Conservation (phyloP, 306 rosid species). For the Oxytropis ochrocephala region DNA sequence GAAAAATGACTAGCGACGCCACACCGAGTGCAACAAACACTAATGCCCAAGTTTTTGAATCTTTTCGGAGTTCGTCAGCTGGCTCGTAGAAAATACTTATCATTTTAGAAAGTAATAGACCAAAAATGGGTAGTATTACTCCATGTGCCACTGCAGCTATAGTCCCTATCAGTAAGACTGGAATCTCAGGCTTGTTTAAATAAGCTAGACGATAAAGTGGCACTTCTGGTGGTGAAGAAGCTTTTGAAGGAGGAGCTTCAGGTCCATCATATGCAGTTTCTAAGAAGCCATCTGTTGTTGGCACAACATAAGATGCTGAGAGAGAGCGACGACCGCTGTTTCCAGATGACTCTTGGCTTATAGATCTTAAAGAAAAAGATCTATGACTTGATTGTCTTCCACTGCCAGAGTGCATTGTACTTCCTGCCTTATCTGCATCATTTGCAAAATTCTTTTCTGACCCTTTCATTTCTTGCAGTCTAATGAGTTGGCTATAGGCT, state of each 20-base stretch:
- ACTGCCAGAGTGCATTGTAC: slow-evolving; percentile 33
- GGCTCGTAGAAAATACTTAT: slow-evolving; percentile 60
- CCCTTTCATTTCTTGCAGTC: slow-evolving; percentile 43
- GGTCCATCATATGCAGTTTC: slow-evolving; percentile 24
- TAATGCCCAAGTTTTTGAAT: slow-evolving; percentile 70
- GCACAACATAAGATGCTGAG: slow-evolving; percentile 17
- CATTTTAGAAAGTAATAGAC: slow-evolving; percentile 49
- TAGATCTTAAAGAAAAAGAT: slow-evolving; percentile 36
- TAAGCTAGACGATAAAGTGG: slow-evolving; percentile 59
- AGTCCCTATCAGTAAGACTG: slow-evolving; percentile 51
- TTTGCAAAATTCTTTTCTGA: slow-evolving; percentile 22
- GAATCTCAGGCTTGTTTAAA: slow-evolving; percentile 82
- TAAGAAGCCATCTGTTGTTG: slow-evolving; percentile 15
- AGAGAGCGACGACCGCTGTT: slow-evolving; percentile 36
- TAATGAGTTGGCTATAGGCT: slow-evolving; percentile 57
- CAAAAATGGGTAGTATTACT: slow-evolving; percentile 48
- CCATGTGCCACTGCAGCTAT: slow-evolving; percentile 57
- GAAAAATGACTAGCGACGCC: slow-evolving; percentile 31
- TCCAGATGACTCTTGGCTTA: slow-evolving; percentile 45
- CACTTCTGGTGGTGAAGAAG: slow-evolving; percentile 38
- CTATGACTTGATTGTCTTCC: slow-evolving; percentile 39
- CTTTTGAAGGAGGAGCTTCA: slow-evolving; percentile 17
- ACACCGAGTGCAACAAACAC: slow-evolving; percentile 36
- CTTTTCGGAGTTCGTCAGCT: slow-evolving; percentile 47
- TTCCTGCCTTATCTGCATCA: slow-evolving; percentile 33